phyloP scores from a whole-genome alignment of 2,329 filamentous ascomycete species.

The Penicillium aurantiogriseum region DNA sequence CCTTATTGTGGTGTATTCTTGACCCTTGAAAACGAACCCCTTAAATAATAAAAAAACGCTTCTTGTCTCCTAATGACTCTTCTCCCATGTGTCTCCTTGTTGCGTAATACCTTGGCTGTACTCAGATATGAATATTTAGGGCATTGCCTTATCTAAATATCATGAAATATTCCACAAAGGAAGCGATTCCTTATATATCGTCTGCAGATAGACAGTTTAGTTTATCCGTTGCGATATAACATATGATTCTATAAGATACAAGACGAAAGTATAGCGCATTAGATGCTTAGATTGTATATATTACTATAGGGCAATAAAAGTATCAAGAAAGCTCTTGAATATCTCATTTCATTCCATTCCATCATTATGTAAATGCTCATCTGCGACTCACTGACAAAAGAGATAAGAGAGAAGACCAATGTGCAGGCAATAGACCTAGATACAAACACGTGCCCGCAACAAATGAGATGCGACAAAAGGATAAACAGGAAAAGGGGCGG shows the following conservation, averaged over 20 bases:
- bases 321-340: neutral
- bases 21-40: slow-evolving; percentile 4
- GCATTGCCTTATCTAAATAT: neutral
- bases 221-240: neutral
- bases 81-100: neutral
- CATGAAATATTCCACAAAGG: neutral
- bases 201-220: neutral
- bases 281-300: neutral
- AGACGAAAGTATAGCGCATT: neutral
- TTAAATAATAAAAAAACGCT: slow-evolving; percentile 10
- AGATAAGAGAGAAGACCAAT: slow-evolving; percentile 1
- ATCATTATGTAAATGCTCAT: slow-evolving; percentile 9
- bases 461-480: neutral
- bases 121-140: neutral
- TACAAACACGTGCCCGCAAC: neutral
- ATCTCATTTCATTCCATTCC: slow-evolving; percentile 11
- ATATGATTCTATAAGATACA: neutral
- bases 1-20: slow-evolving; percentile 5
- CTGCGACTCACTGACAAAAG: slow-evolving; percentile 6
- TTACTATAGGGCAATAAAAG: neutral
- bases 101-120: neutral
- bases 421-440: neutral
- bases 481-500: neutral
- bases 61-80: neutral
- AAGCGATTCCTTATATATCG: neutral